These are phyloP conservation scores for Phaeosphaeriaceae sp. DNA, from an alignment of 2,329 filamentous ascomycete species.

Conservation along the genomic window DNA sequence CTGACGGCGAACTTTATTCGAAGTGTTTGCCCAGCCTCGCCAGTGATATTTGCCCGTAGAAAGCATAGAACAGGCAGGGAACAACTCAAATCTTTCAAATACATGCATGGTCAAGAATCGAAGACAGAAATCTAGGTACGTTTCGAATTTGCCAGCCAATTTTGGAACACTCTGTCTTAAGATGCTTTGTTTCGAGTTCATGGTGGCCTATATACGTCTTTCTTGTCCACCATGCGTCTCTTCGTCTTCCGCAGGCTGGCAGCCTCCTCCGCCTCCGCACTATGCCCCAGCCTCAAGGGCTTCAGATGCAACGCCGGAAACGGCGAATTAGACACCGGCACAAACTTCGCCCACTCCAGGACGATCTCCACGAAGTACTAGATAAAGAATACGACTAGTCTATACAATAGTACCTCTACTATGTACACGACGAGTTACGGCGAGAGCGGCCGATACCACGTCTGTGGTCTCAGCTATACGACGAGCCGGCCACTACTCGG, in stretches of 20 bases:
- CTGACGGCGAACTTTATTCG: background rate
- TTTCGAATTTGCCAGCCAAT: too few species aligned
- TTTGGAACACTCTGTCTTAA: too few species aligned
- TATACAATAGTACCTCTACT: background rate
- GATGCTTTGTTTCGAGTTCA: too few species aligned
- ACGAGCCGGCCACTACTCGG: background rate
- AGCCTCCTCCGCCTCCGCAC: background rate
- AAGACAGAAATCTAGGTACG: too few species aligned
- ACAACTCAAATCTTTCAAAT: too few species aligned
- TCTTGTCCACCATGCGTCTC: background rate
- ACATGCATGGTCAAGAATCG: too few species aligned
- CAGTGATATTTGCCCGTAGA: too few species aligned
- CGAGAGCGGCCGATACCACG: background rate
- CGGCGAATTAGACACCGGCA: too few species aligned
- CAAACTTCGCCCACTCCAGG: background rate
- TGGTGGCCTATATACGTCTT: too few species aligned
- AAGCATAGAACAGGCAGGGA: background rate
- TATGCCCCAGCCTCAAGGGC: background rate
- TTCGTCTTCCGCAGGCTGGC: background rate
- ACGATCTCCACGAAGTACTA: background rate
- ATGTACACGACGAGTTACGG: background rate
- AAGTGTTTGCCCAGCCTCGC: background rate
- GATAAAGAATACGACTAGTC: background rate
- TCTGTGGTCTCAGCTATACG: background rate
- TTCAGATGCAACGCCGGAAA: background rate